Evolutionary conservation across 345 rosid genomes (phyloP).

Genomic region (Lepidium africanum): DNA sequence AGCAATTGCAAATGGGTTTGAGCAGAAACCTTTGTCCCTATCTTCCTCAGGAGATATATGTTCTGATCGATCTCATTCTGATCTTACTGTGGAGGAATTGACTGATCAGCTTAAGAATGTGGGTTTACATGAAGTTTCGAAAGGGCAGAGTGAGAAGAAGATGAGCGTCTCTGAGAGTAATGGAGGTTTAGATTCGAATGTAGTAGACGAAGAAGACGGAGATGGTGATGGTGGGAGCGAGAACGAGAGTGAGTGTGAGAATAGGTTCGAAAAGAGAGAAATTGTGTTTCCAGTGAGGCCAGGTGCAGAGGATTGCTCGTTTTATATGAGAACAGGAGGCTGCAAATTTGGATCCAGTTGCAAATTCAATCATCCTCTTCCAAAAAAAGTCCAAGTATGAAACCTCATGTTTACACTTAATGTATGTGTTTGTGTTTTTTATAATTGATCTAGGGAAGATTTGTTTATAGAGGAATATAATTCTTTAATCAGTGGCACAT

Average conservation of each 20-base stretch:
- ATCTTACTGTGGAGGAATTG: conserved; percentile 26
- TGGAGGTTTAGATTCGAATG: neutral
- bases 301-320: conserved; percentile 78
- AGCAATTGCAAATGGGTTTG: neutral
- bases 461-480: neutral
- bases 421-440: neutral
- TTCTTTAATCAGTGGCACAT: conserved; percentile 9
- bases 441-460: neutral
- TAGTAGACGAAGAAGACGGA: neutral
- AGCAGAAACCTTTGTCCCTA: conserved; percentile 5
- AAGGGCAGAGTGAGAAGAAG: neutral
- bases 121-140: conserved; percentile 13
- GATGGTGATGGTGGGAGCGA: conserved; percentile 6
- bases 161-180: neutral
- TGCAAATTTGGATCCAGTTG: conserved; percentile 83
- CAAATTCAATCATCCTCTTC: conserved; percentile 85
- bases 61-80: conserved; percentile 23
- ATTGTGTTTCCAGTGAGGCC: conserved; percentile 60
- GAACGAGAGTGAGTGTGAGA: conserved; percentile 3
- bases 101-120: conserved; percentile 30
- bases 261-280: neutral
- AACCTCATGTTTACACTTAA: neutral
- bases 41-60: conserved; percentile 4
- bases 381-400: conserved; percentile 47
- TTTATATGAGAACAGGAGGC: conserved; percentile 65